These are phyloP conservation scores for Bremia lactucae DNA, from an alignment of 352 stramenopile species.

Conservation along the genomic window DNA sequence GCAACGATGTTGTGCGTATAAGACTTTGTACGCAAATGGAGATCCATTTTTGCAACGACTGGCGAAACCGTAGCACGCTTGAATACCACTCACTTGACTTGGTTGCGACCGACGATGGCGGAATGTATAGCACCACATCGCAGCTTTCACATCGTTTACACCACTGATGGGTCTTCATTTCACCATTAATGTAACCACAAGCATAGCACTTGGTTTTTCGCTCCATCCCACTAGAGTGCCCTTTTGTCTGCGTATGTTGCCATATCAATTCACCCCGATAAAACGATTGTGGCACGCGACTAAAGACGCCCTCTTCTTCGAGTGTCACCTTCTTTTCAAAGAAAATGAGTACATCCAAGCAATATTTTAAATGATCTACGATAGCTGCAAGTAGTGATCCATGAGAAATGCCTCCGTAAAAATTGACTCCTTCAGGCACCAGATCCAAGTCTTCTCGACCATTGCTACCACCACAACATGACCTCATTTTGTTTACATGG, in stretches of 20 bases:
- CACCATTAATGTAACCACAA: slow-evolving; percentile 50
- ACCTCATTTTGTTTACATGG: slow-evolving; percentile 67
- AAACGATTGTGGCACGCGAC: slow-evolving; percentile 63
- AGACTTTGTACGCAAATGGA: slow-evolving; percentile 50
- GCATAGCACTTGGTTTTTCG: slow-evolving; percentile 71
- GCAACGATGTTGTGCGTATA: slow-evolving; percentile 46
- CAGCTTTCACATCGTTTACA: slow-evolving; percentile 70
- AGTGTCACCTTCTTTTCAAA: slow-evolving; percentile 82
- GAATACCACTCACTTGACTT: slow-evolving; percentile 76
- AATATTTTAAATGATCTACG: slow-evolving; percentile 75
- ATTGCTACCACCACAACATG: slow-evolving; percentile 22
- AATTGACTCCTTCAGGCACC: slow-evolving; percentile 49
- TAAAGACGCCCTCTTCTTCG: slow-evolving; percentile 51
- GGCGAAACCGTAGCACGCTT: slow-evolving; percentile 56
- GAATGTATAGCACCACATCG: slow-evolving; percentile 65
- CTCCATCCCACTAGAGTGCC: slow-evolving; percentile 32
- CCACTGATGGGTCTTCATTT: slow-evolving; percentile 56
- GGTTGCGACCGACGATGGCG: slow-evolving; percentile 64
- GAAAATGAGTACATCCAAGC: slow-evolving; percentile 74
- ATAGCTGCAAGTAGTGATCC: slow-evolving; percentile 40
- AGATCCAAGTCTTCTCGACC: slow-evolving; percentile 38
- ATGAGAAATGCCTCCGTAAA: slow-evolving; percentile 50
- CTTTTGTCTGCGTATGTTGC: slow-evolving; percentile 29
- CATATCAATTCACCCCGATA: slow-evolving; percentile 68
- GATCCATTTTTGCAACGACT: slow-evolving; percentile 80